A percentile compares a stretch with the other conserved stretches of the same genome.
Evolutionary conservation across 345 rosid genomes (phyloP).

Genomic region (Psidium friedrichsthalianum): DNA sequence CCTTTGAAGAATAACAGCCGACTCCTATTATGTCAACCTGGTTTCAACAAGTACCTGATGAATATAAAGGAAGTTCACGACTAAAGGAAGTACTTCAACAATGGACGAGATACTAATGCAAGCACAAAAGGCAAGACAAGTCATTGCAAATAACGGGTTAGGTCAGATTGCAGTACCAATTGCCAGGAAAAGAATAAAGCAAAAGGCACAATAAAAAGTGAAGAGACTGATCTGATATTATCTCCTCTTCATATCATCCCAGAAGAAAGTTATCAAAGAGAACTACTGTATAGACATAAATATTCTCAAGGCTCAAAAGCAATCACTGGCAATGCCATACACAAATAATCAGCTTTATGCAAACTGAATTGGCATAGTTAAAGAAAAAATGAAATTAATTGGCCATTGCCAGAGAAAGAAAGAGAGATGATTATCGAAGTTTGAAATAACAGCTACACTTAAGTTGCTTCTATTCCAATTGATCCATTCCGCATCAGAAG

Average conservation of each 20-base stretch:
- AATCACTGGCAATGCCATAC: not conserved
- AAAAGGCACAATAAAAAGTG: not conserved
- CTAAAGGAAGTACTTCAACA: not conserved
- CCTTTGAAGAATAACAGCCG: conserved; percentile 91
- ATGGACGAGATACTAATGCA: not conserved
- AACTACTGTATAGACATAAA: not conserved
- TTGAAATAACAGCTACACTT: not conserved
- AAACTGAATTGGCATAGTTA: not conserved
- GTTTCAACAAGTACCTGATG: not conserved
- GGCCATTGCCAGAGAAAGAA: not conserved
- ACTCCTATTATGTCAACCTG: conserved; percentile 97
- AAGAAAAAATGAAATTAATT: not conserved
- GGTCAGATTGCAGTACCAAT: not conserved
- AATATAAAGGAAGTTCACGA: not conserved
- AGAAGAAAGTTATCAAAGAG: not conserved
- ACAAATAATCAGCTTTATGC: not conserved
- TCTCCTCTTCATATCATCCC: not conserved
- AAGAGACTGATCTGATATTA: not conserved
- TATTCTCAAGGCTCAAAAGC: not conserved
- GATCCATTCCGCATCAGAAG: not conserved
- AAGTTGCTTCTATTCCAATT: not conserved
- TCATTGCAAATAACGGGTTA: not conserved
- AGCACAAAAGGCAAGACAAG: not conserved
- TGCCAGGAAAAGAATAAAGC: not conserved
- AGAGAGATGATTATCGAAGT: not conserved